Evolutionary conservation across 73 alveolate genomes (phyloP).

Genomic region (Paramecium tetraurelia): DNA sequence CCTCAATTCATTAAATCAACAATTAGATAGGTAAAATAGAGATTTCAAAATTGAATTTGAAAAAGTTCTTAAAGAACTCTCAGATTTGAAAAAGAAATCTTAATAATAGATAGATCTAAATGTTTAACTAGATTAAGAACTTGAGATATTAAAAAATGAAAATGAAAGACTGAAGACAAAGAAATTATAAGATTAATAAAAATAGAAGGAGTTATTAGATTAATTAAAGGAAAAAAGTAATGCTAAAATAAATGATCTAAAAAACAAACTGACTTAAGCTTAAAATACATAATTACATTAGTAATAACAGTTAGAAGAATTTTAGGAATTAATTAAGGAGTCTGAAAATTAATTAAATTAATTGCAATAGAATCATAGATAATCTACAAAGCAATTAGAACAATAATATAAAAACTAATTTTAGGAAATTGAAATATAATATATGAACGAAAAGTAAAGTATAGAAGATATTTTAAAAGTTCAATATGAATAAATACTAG

Average conservation of each 20-base stretch:
- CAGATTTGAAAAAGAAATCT: not conserved
- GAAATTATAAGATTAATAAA: not conserved
- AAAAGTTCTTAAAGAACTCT: not conserved
- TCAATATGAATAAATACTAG: not conserved
- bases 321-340: slow-evolving; percentile 5
- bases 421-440: not conserved
- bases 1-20: not conserved
- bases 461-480: not conserved
- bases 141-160: not conserved
- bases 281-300: not conserved
- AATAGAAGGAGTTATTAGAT: not conserved
- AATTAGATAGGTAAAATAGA: not conserved
- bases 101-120: not conserved
- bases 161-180: not conserved
- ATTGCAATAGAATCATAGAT: not conserved
- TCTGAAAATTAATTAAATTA: not conserved
- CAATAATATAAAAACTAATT: not conserved
- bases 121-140: not conserved
- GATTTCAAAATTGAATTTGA: not conserved
- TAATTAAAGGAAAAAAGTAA: not conserved
- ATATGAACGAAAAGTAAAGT: not conserved
- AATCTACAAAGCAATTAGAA: not conserved
- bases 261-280: not conserved
- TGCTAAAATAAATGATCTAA: not conserved
- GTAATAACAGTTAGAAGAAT: slow-evolving; percentile 13